phyloP scores from a whole-genome alignment of 495 filamentous ascomycete species.

The Podospora pseudoanserina region DNA sequence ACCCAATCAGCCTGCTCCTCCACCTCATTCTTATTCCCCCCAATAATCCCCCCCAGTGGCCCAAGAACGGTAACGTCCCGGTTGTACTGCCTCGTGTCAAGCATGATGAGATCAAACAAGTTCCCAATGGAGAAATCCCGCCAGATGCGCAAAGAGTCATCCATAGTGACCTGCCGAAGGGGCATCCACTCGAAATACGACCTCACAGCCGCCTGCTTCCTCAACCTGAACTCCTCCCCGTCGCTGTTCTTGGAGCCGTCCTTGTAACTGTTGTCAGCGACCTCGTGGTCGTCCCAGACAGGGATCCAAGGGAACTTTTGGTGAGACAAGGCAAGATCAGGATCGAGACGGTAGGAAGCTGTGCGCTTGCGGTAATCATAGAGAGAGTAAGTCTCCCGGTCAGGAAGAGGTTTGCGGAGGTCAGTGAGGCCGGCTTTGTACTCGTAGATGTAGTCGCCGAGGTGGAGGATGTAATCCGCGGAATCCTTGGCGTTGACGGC shows the following conservation, averaged over 20 bases:
- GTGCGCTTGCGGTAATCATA: constrained; percentile 60
- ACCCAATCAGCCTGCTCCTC: constrained; percentile 27
- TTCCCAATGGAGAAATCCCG: constrained; percentile 61
- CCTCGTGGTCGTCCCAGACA: constrained; percentile 70
- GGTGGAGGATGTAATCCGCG: constrained; percentile 62
- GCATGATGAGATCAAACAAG: constrained; percentile 63
- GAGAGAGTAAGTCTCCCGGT: constrained; percentile 47
- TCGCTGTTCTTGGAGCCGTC: constrained; percentile 60
- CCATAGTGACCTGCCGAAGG: constrained; percentile 61
- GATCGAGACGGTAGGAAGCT: constrained; percentile 60
- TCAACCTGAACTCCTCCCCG: constrained; percentile 47
- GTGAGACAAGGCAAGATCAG: constrained; percentile 55
- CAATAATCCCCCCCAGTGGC: constrained; percentile 13
- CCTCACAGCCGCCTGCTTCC: constrained; percentile 55
- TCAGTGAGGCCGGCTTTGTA: constrained; percentile 42
- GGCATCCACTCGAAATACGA: constrained; percentile 73
- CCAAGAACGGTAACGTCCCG: constrained; percentile 50
- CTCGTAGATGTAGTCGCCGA: constrained; percentile 71
- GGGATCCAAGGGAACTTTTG: constrained; percentile 63
- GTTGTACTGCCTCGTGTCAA: constrained; percentile 66
- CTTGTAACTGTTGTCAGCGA: constrained; percentile 60
- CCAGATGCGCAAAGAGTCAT: constrained; percentile 69
- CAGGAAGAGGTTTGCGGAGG: constrained; percentile 52
- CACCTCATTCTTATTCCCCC: constrained; percentile 16
- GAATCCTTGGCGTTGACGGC: constrained; percentile 64